Conservation (phyloP, 306 rosid species). For the Vicia faba region DNA sequence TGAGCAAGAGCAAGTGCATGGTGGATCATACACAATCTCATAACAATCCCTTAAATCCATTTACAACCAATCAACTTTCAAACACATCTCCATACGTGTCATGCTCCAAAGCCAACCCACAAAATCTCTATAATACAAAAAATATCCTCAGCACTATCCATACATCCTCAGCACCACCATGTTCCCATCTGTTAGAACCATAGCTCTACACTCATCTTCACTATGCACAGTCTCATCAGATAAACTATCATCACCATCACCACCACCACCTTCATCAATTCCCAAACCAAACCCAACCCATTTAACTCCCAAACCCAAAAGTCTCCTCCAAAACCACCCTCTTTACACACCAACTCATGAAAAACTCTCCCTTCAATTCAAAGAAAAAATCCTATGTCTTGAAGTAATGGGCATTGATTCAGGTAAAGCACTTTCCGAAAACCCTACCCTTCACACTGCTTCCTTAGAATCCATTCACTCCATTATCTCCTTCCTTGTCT, state of each 20-base stretch:
- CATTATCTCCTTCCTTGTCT: constrained; percentile 67
- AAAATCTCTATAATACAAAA: constrained; percentile 15
- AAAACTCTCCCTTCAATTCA: constrained; percentile 69
- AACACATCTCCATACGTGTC: constrained; percentile 46
- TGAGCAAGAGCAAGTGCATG: neutral
- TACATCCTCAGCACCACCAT: constrained; percentile 34
- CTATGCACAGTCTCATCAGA: constrained; percentile 52
- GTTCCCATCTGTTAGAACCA: constrained; percentile 45
- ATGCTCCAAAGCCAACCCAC: neutral
- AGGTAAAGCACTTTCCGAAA: constrained; percentile 79
- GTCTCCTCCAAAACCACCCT: constrained; percentile 69
- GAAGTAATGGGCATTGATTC: constrained; percentile 87
- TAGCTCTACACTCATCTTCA: constrained; percentile 58
- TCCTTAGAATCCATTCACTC: constrained; percentile 66
- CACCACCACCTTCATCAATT: constrained; percentile 3
- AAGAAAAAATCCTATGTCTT: constrained; percentile 89
- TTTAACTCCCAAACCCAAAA: constrained; percentile 57
- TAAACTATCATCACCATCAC: constrained; percentile 39
- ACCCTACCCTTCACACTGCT: constrained; percentile 63
- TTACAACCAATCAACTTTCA: constrained; percentile 38
- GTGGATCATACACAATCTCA: constrained; percentile 4
- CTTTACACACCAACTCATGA: constrained; percentile 59
- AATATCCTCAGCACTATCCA: neutral
- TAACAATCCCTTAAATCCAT: constrained; percentile 37
- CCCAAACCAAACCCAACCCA: constrained; percentile 37